Evolutionary conservation across 257 asterid species (phyloP).

Genomic region (Solanum chmielewskii): DNA sequence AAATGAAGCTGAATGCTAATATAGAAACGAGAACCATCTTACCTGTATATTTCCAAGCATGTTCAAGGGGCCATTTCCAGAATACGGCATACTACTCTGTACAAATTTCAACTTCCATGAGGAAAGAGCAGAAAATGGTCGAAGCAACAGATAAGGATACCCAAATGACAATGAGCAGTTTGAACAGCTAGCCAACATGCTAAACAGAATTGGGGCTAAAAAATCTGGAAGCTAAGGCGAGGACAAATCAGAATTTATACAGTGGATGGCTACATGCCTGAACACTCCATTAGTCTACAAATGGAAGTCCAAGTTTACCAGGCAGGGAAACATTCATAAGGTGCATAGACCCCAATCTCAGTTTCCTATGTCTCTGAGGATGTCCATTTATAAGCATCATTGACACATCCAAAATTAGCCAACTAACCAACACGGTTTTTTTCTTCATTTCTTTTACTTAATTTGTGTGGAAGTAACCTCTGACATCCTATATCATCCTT

Average conservation of each 20-base stretch:
- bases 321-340: background rate
- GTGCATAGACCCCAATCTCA: background rate
- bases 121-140: background rate
- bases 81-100: constrained; percentile 32
- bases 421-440: background rate
- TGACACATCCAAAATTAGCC: background rate
- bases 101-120: background rate
- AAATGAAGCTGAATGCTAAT: background rate
- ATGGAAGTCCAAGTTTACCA: background rate
- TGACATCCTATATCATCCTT: background rate
- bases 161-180: background rate
- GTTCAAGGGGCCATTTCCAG: constrained; percentile 48
- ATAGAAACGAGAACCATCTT: background rate
- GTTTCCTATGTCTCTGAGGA: background rate
- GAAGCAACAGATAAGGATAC: background rate
- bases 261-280: background rate
- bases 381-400: background rate
- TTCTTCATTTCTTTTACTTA: background rate
- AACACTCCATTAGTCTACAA: background rate
- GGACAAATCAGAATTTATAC: background rate
- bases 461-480: background rate
- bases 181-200: background rate
- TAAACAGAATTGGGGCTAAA: background rate
- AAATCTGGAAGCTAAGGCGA: background rate
- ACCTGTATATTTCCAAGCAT: constrained; percentile 89